Percentiles rank a stretch among this genome's conserved stretches.
Evolutionary conservation across 176 grass and related monocot species (phyloP).

Genomic region (Phoenix dactylifera): DNA sequence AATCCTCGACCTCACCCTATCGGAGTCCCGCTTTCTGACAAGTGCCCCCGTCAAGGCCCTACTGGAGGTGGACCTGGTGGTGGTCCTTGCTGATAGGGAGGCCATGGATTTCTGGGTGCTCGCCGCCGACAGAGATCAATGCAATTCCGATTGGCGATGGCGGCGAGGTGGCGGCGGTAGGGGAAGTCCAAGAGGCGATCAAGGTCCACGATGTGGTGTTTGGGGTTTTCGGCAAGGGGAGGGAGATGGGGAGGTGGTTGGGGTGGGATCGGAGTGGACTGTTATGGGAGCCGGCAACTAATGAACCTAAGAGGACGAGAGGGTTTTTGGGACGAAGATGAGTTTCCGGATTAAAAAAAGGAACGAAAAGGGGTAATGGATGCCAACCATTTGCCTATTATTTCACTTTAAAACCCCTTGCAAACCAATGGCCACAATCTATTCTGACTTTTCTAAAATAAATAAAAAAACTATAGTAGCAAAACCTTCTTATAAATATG

Average conservation of each 20-base stretch:
- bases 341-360: too few species aligned
- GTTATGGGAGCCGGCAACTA: constrained; percentile 29
- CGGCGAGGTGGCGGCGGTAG: background rate
- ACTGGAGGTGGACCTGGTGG: constrained; percentile 5
- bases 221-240: background rate
- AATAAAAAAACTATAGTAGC: too few species aligned
- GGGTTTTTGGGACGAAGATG: constrained; percentile 1
- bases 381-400: too few species aligned
- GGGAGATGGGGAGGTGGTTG: constrained; percentile 21
- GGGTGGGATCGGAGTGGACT: constrained; percentile 33
- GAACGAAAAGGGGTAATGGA: too few species aligned
- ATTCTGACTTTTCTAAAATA: too few species aligned
- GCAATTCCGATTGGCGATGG: constrained; percentile 33
- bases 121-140: constrained; percentile 13
- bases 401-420: too few species aligned
- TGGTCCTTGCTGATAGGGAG: background rate
- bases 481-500: too few species aligned
- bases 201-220: constrained; percentile 30
- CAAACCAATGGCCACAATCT: too few species aligned
- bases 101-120: background rate
- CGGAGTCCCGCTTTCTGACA: constrained; percentile 28
- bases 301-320: constrained; percentile 22
- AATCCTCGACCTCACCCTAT: constrained; percentile 46
- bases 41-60: background rate
- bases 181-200: constrained; percentile 30